Evolutionary conservation across 1,284 basidiomycete species (phyloP).

Genomic region (Pascua sp.): DNA sequence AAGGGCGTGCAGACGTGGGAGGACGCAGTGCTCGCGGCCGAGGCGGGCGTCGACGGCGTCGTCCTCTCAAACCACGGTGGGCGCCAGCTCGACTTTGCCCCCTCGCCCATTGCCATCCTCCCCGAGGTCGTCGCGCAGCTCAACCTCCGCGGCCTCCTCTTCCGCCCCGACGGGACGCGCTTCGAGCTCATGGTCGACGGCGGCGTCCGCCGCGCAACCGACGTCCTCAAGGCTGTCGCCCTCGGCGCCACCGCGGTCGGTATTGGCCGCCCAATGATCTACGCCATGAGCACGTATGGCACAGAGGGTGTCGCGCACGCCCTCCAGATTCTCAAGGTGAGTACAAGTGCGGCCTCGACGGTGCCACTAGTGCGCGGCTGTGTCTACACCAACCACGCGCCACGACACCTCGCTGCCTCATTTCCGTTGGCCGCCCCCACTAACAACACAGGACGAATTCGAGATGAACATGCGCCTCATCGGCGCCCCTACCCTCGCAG

Average conservation of each 20-base stretch:
- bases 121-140: slow-evolving; percentile 79
- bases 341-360: slow-evolving; percentile 24
- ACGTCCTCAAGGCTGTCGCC: slow-evolving; percentile 88
- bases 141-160: slow-evolving; percentile 60
- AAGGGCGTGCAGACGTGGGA: slow-evolving; percentile 95
- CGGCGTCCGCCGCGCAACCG: slow-evolving; percentile 83
- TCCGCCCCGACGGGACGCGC: slow-evolving; percentile 44
- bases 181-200: slow-evolving; percentile 92
- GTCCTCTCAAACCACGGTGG: slow-evolving; percentile 62
- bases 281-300: slow-evolving; percentile 86
- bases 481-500: slow-evolving; percentile 71
- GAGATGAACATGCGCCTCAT: slow-evolving; percentile 89
- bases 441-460: slow-evolving; percentile 70
- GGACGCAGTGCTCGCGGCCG: slow-evolving; percentile 85
- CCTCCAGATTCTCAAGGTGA: slow-evolving; percentile 70
- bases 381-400: too few relatives aligned
- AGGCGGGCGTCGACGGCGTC: slow-evolving; percentile 73
- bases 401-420: too few relatives aligned
- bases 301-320: slow-evolving; percentile 72
- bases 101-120: slow-evolving; percentile 84
- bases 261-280: slow-evolving; percentile 75
- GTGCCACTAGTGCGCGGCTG: too few relatives aligned
- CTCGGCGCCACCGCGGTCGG: slow-evolving; percentile 78
- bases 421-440: too few relatives aligned
- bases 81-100: slow-evolving; percentile 84